phyloP scores from a whole-genome alignment of 345 rosid species.

The Hypericum androsaemum region DNA sequence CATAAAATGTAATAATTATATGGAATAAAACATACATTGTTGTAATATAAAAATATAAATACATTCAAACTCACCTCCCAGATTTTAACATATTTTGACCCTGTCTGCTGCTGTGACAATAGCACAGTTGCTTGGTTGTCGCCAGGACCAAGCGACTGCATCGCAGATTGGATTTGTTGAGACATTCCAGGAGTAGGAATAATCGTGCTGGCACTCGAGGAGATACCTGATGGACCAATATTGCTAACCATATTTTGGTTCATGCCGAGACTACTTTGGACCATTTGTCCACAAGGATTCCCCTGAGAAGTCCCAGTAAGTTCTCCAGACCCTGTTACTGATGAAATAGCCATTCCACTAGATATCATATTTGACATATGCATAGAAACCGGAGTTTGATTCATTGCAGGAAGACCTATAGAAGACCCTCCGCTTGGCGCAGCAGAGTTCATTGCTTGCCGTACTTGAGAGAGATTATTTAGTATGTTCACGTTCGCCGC shows the following conservation, averaged over 20 bases:
- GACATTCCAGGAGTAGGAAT: slow-evolving; percentile 87
- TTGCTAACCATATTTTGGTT: slow-evolving; percentile 69
- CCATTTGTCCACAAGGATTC: slow-evolving; percentile 72
- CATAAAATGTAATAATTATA: no score
- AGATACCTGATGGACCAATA: slow-evolving; percentile 52
- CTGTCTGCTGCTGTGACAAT: slow-evolving; percentile 62
- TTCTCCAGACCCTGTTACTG: slow-evolving; percentile 59
- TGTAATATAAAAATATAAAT: no score
- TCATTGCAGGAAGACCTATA: slow-evolving; percentile 57
- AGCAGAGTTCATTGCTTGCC: slow-evolving; percentile 81
- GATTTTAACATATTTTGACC: slow-evolving; percentile 77
- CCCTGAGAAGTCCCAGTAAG: slow-evolving; percentile 62
- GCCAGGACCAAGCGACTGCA: slow-evolving; percentile 54
- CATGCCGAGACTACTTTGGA: slow-evolving; percentile 66
- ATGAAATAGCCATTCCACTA: slow-evolving; percentile 61
- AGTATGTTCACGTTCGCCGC: slow-evolving; percentile 84
- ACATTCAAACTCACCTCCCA: slow-evolving; percentile 69
- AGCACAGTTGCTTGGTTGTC: slow-evolving; percentile 56
- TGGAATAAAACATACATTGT: no score
- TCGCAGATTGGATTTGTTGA: slow-evolving; percentile 58
- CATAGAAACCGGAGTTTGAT: slow-evolving; percentile 78
- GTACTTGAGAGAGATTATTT: slow-evolving; percentile 83
- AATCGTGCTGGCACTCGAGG: slow-evolving; percentile 71
- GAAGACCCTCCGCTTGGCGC: slow-evolving; percentile 84
- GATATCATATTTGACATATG: slow-evolving; percentile 97